Base-by-base conservation (phyloP, 345 rosid species). In the Syzygium jambos region DNA sequence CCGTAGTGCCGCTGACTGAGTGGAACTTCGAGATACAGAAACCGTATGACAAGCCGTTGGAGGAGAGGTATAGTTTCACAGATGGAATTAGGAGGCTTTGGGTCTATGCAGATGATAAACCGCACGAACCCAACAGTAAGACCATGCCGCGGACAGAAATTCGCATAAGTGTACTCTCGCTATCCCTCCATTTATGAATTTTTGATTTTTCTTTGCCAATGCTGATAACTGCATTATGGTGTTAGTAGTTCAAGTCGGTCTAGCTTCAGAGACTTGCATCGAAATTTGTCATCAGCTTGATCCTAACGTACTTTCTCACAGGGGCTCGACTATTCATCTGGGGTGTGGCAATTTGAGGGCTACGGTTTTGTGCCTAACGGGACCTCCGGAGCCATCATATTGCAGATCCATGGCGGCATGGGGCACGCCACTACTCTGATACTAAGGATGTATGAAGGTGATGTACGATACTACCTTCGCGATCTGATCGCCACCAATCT, bases 291-390 rank as follows among this genome's bases (percentile, higher is more conserved):
- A 52, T 85, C 57, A 3, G 6, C 17, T 51, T 15, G 55, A 65
- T 51, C 22, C 14, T 30, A 23, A 21, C n/a, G 19, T 51, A 15
- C 12, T 57, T 59, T 53, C 43, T 29, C 84, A 30, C 85, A 92
- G 93, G 92, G 91, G 2, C 88, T 88, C 9, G 91, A 92, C 85
- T 91, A 90, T 46, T 86, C 92, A 49, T 89, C 92, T 25, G 93
- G 93, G 77, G 90, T 88, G 5, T 90, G 93, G 94, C 93, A 91
- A 87, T 91, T 92, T 59, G 92, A 92, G 85, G 94, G 93, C 9
- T 84, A 86, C 27, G 88, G 91, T 38, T 91, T 92, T 6, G 93
- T 91, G 49, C 94, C 93, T 12, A 90, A 90, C 15, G 92, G 92
- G n/a, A 92, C 92, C 29, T 91, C 93, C 1, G 91, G 94, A 1